Evolutionary conservation across 176 grass and related monocot genomes (phyloP).

Genomic region (Neostapfia colusana): DNA sequence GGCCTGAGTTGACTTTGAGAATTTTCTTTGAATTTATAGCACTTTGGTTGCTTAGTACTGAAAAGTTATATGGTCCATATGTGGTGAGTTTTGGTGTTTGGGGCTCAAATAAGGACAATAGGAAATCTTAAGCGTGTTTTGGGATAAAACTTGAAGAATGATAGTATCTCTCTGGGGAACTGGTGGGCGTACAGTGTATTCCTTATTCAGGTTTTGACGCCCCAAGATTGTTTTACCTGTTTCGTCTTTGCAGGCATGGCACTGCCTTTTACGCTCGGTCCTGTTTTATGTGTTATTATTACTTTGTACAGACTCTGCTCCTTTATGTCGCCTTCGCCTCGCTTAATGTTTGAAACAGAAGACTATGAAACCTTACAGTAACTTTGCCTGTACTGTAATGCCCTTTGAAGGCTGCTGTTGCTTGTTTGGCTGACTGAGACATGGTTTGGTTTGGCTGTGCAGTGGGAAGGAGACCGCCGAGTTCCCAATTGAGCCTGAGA

Average conservation of each 20-base stretch:
- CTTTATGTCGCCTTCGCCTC: no score
- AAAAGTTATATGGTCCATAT: neutral
- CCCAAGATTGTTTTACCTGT: neutral
- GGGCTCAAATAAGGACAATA: neutral
- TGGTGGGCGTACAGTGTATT: neutral
- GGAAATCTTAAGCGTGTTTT: neutral
- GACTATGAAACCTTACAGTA: neutral
- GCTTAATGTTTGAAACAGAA: neutral
- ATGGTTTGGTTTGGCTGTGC: constrained; percentile 19
- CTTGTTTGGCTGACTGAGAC: neutral
- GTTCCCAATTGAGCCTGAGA: constrained; percentile 81
- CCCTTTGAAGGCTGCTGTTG: neutral
- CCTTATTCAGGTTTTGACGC: neutral
- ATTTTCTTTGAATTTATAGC: neutral
- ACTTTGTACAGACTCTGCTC: no score
- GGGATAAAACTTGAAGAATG: neutral
- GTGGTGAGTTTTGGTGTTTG: neutral
- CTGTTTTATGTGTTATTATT: no score
- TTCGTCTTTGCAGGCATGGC: neutral
- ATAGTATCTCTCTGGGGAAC: no score
- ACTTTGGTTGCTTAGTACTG: neutral
- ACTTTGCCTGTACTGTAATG: neutral
- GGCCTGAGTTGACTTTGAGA: neutral
- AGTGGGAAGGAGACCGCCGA: constrained; percentile 82
- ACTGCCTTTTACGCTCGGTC: neutral